Conservation (phyloP, 139 green algal genomes). For the Chlorella sp. region DNA sequence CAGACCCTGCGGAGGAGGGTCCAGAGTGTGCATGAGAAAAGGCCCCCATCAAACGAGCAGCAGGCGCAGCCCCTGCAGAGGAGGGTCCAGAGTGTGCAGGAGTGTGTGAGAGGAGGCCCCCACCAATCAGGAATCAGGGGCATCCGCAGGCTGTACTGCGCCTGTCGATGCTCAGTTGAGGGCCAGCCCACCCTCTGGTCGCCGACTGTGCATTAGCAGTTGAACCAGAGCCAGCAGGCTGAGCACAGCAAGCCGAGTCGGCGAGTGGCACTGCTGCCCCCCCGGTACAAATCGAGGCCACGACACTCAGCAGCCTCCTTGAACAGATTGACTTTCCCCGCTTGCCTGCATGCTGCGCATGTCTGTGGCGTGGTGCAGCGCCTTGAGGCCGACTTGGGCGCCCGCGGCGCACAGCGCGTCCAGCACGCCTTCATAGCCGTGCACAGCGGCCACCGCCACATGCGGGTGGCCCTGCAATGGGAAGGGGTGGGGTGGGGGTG, state of each 20-base stretch:
- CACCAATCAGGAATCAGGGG: not conserved
- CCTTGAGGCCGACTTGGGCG: not conserved
- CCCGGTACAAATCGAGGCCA: no score
- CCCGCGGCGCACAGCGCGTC: conserved; percentile 13
- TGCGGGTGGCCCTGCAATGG: conserved; percentile 7
- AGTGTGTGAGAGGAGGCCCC: no score
- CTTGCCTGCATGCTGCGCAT: conserved; percentile 1
- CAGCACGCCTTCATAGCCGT: conserved; percentile 3
- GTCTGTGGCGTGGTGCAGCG: conserved; percentile 26
- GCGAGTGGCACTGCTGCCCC: no score
- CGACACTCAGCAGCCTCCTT: no score
- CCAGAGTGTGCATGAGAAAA: not conserved
- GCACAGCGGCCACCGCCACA: conserved; percentile 7
- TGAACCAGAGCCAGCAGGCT: no score
- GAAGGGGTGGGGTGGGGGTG: no score
- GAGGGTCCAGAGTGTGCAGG: no score
- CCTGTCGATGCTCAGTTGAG: no score
- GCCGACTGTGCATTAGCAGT: no score
- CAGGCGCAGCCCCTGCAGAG: conserved; percentile 2
- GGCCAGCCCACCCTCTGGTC: no score
- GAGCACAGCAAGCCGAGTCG: no score
- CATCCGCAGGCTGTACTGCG: no score
- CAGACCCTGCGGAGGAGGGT: not conserved
- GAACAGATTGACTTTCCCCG: not conserved
- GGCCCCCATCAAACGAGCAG: conserved; percentile 13